Conservation (phyloP, 495 filamentous ascomycete species). For the Penicillium longicatenatum region DNA sequence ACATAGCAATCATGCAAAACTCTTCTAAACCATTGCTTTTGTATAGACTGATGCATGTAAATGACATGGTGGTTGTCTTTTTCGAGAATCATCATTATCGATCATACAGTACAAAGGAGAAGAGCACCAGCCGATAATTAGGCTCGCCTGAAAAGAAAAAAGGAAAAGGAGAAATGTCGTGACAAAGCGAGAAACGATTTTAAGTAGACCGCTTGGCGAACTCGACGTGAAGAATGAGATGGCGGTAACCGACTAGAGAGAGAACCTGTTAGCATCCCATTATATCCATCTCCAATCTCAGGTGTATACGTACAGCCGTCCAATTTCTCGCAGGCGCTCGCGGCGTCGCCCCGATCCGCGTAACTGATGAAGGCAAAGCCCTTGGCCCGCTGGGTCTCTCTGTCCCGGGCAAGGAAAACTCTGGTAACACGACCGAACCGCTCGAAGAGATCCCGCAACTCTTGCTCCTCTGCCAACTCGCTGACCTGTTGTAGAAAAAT, state of each 20-base stretch:
- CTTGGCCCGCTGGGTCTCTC: slow-evolving; percentile 92
- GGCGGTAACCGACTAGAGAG: slow-evolving; percentile 73
- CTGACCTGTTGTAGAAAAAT: slow-evolving; percentile 64
- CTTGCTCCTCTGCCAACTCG: slow-evolving; percentile 93
- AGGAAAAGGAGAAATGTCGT: slow-evolving; percentile 28
- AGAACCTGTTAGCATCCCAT: slow-evolving; percentile 24
- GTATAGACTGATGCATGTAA: slow-evolving; percentile 37
- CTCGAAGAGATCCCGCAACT: slow-evolving; percentile 96
- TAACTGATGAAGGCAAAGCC: slow-evolving; percentile 99
- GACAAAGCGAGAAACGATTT: slow-evolving; percentile 32
- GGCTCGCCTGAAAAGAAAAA: slow-evolving; percentile 40
- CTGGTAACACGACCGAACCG: slow-evolving; percentile 93
- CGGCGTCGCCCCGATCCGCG: slow-evolving; percentile 82
- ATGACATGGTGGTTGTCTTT: slow-evolving; percentile 42
- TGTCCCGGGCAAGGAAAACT: slow-evolving; percentile 96
- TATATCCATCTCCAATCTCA: neutral
- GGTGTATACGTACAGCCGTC: slow-evolving; percentile 74
- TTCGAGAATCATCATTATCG: slow-evolving; percentile 47
- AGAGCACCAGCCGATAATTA: slow-evolving; percentile 36
- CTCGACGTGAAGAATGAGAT: slow-evolving; percentile 87
- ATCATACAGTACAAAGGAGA: slow-evolving; percentile 48
- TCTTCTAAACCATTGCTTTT: slow-evolving; percentile 42
- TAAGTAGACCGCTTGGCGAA: slow-evolving; percentile 82
- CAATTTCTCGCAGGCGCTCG: slow-evolving; percentile 93
- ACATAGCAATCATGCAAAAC: slow-evolving; percentile 6